Evolutionary conservation across 192 early-diverging fungal species (phyloP).

Genomic region (Cladochytrium replicatum): DNA sequence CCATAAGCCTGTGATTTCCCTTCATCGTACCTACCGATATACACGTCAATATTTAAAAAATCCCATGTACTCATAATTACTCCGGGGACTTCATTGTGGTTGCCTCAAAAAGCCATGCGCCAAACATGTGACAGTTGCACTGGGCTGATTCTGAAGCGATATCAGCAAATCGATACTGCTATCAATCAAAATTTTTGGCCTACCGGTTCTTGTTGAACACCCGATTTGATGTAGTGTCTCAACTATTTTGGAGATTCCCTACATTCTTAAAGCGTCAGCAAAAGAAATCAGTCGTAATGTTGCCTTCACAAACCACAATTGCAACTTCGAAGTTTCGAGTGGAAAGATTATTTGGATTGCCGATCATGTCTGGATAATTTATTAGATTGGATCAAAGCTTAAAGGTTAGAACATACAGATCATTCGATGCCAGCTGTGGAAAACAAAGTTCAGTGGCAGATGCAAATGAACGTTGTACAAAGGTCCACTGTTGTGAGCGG

Average conservation of each 20-base stretch:
- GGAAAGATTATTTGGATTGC: slow-evolving; percentile 34
- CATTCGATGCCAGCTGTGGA: slow-evolving; percentile 66
- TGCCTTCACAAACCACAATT: slow-evolving; percentile 14
- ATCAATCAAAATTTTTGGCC: no score
- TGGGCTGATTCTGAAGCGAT: no score
- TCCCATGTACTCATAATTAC: slow-evolving; percentile 10
- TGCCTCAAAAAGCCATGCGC: slow-evolving; percentile 66
- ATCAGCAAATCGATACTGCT: no score
- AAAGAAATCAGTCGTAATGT: neutral
- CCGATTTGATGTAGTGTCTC: slow-evolving; percentile 32
- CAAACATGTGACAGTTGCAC: slow-evolving; percentile 73
- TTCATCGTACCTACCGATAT: slow-evolving; percentile 30
- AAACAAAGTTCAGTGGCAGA: slow-evolving; percentile 50
- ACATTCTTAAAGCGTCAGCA: no score
- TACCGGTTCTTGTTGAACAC: no score
- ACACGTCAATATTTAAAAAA: slow-evolving; percentile 7
- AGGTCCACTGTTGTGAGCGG: no score
- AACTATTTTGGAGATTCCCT: slow-evolving; percentile 33
- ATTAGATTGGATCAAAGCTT: no score
- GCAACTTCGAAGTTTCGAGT: slow-evolving; percentile 30
- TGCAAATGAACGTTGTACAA: slow-evolving; percentile 18
- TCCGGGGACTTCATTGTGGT: slow-evolving; percentile 19
- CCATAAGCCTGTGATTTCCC: slow-evolving; percentile 62
- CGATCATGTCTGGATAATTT: slow-evolving; percentile 38
- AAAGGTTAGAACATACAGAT: slow-evolving; percentile 31